Evolutionary conservation across 2,329 filamentous ascomycete species (phyloP), one percentile per base, ranked within the genome.

Genomic region (Epichloe gansuensis): DNA sequence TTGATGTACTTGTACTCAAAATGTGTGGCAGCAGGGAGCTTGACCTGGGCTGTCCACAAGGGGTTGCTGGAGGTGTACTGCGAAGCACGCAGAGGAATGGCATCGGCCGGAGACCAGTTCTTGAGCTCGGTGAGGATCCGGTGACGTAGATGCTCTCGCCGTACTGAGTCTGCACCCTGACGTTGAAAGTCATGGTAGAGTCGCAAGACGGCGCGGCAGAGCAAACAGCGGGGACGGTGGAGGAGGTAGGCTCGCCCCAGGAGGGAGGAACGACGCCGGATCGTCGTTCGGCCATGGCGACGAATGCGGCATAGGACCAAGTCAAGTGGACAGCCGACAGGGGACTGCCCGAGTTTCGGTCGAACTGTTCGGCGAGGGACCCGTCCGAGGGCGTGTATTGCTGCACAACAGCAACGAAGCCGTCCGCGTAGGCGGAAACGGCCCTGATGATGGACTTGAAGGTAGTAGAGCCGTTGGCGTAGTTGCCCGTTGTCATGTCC

Each of bases 271-370:
- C 65, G 8, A 75, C 60, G 9, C 73, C 73, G 43, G 71, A 72
- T 39, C 82, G 76, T 35, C 81, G 76, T 31, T 75, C 73, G 8
- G 71, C 68, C 13, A 76, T 76, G 1, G 81, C 81, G 35, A 87
- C 66, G 62, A 87, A 82, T 0, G 83, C 74, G 2, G 82, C 81
- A 58, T 86, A 86, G 0, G 82, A 85, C 83, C 83, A 87, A 2
- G 83, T 86, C n/a, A 87, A 69, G 55, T 88, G 80, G 15, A 71
- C 68, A 2, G 84, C 85, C 1, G 82, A 85, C 3, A 81, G 67
- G 2, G 79, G 80, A 0, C 60, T 50, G 35, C 76, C 81, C 37
- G 61, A 69, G 51, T 66, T 63, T 54, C 74, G 74, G 57, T 77
- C 73, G 57, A 77, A 88, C 62, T 88, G 83, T 67, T 88, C 84